phyloP scores from a whole-genome alignment of 73 alveolate genomes.

The Symbiodinium natans region DNA sequence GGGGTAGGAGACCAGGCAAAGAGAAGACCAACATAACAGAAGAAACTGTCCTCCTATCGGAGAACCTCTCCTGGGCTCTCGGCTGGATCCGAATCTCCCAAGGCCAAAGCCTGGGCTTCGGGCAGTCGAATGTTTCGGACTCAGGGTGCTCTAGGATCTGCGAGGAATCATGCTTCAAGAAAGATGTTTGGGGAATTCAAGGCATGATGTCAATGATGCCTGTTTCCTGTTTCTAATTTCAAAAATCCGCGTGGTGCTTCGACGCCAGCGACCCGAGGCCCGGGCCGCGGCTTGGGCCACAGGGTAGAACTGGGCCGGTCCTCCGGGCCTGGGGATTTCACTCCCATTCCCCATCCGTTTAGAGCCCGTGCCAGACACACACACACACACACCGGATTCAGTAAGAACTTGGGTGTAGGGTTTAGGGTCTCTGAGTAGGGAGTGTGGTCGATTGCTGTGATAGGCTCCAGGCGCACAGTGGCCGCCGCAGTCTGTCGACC shows the following conservation, averaged over 20 bases:
- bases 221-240: too few relatives aligned
- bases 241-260: too few relatives aligned
- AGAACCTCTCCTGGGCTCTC: background rate
- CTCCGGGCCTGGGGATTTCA: background rate
- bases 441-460: background rate
- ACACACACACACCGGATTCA: too few relatives aligned
- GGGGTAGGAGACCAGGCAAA: too few relatives aligned
- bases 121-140: too few relatives aligned
- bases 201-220: too few relatives aligned
- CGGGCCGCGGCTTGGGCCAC: background rate
- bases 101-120: too few relatives aligned
- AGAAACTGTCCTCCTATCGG: too few relatives aligned
- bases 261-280: too few relatives aligned
- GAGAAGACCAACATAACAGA: too few relatives aligned
- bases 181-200: too few relatives aligned
- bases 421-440: background rate
- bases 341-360: background rate
- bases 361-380: background rate
- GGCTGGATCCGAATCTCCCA: background rate
- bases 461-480: background rate
- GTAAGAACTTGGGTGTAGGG: background rate
- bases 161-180: too few relatives aligned
- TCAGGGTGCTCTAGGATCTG: background rate
- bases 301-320: background rate
- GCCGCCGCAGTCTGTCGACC: background rate